These are phyloP conservation scores for Colletotrichum chrysophilum DNA, from an alignment of 2,329 filamentous ascomycete species.

Conservation along the genomic window DNA sequence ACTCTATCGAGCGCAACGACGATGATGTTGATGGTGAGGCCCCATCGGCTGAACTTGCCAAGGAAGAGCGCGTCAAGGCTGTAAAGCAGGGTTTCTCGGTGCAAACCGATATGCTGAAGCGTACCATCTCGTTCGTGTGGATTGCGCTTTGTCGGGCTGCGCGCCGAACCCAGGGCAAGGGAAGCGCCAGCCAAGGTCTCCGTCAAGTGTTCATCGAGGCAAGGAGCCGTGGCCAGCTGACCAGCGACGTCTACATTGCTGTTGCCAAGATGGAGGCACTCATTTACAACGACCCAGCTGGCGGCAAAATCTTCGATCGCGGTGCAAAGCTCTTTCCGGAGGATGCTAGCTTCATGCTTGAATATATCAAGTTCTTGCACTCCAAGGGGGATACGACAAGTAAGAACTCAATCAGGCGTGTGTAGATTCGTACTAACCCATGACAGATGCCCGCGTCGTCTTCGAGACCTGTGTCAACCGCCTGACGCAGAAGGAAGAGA, in stretches of 20 bases:
- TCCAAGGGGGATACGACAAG: conserved; percentile 92
- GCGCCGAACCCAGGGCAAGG: conserved; percentile 90
- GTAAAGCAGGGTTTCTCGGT: conserved; percentile 71
- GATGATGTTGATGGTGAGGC: conserved; percentile 43
- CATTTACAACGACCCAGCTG: conserved; percentile 92
- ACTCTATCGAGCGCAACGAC: conserved; percentile 50
- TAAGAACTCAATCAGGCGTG: conserved; percentile 51
- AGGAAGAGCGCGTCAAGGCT: conserved; percentile 67
- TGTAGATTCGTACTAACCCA: conserved; percentile 20
- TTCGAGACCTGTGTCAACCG: conserved; percentile 94
- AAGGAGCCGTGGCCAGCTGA: conserved; percentile 83
- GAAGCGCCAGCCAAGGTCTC: conserved; percentile 68
- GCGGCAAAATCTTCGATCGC: conserved; percentile 94
- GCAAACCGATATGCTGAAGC: conserved; percentile 78
- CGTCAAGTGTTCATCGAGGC: conserved; percentile 90
- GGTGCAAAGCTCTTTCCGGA: conserved; percentile 93
- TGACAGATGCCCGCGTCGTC: conserved; percentile 85
- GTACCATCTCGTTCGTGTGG: conserved; percentile 92
- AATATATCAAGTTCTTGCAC: conserved; percentile 95
- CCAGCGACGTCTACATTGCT: conserved; percentile 93
- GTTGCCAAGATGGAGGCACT: conserved; percentile 93
- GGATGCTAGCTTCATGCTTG: conserved; percentile 90
- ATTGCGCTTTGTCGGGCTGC: conserved; percentile 93
- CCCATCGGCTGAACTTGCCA: conserved; percentile 38
- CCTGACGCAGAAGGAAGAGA: conserved; percentile 78